phyloP scores from a whole-genome alignment of 2,329 filamentous ascomycete species.

The Orbilia quercus region DNA sequence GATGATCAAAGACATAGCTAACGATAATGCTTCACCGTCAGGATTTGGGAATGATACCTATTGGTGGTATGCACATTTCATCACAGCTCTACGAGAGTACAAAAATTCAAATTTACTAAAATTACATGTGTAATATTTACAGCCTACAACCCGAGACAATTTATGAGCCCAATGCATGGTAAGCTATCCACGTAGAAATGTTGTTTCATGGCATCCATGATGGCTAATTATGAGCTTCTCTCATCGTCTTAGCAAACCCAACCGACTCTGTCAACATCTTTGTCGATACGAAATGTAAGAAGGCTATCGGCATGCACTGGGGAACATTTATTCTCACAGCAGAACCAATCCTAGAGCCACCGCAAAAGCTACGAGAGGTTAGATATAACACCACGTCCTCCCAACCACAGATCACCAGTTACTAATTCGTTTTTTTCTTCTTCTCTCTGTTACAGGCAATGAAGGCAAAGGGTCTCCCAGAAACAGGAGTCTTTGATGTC shows the following conservation, averaged over 20 bases:
- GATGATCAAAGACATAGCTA: conserved; percentile 18
- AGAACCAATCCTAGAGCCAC: conserved; percentile 87
- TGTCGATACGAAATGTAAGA: conserved; percentile 79
- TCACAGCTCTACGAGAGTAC: conserved; percentile 45
- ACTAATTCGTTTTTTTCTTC: conserved; percentile 18
- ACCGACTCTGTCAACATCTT: conserved; percentile 92
- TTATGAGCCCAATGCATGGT: conserved; percentile 83
- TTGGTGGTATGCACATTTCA: conserved; percentile 70
- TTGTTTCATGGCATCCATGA: not conserved
- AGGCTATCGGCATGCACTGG: conserved; percentile 90
- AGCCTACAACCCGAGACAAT: conserved; percentile 75
- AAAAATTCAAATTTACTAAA: conserved; percentile 18
- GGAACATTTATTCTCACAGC: conserved; percentile 82
- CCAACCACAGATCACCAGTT: conserved; percentile 5
- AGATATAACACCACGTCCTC: conserved; percentile 12
- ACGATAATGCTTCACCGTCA: conserved; percentile 67
- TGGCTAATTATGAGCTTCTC: conserved; percentile 13
- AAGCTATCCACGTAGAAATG: not conserved
- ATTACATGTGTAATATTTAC: not conserved
- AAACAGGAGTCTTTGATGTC: conserved; percentile 81
- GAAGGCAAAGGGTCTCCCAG: conserved; percentile 72
- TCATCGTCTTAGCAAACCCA: conserved; percentile 71
- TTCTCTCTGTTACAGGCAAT: conserved; percentile 71
- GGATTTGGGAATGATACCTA: conserved; percentile 90
- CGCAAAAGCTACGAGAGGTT: conserved; percentile 72